Evolutionary conservation across 768 basidiomycete genomes (phyloP).

Genomic region (Sporobolomyces roseus): DNA sequence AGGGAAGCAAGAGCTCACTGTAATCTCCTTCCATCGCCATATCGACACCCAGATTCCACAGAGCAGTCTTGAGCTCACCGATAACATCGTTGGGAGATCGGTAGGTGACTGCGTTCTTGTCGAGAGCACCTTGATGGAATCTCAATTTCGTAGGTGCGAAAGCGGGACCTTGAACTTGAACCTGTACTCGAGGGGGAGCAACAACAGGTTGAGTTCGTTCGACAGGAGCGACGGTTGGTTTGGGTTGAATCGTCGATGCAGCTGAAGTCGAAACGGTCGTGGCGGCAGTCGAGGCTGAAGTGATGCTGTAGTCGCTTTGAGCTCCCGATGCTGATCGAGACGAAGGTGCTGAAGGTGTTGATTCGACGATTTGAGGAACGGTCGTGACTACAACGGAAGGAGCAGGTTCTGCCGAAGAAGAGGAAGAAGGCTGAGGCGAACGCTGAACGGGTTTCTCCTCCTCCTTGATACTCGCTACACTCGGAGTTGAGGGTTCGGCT

Average conservation of each 20-base stretch:
- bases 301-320: constrained; percentile 28
- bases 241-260: constrained; percentile 1
- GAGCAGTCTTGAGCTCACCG: constrained; percentile 70
- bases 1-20: constrained; percentile 52
- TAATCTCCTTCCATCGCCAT: constrained; percentile 82
- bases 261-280: constrained; percentile 17
- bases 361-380: constrained; percentile 18
- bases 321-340: constrained; percentile 28
- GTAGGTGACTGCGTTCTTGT: constrained; percentile 81
- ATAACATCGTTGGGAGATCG: constrained; percentile 81
- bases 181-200: background rate
- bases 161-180: constrained; percentile 28
- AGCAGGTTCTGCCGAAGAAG: constrained; percentile 13
- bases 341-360: constrained; percentile 17
- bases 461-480: background rate
- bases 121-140: constrained; percentile 86
- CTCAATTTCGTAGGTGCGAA: constrained; percentile 58
- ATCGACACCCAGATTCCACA: constrained; percentile 86
- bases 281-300: constrained; percentile 21
- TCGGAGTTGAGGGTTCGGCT: too few relatives aligned
- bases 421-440: constrained; percentile 43
- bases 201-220: too few relatives aligned
- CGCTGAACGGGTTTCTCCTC: constrained; percentile 1
- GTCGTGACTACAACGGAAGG: constrained; percentile 40
- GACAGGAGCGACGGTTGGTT: constrained; percentile 1